Base-by-base conservation (phyloP, 257 asterid species). In the Thymus mandschuricus region DNA sequence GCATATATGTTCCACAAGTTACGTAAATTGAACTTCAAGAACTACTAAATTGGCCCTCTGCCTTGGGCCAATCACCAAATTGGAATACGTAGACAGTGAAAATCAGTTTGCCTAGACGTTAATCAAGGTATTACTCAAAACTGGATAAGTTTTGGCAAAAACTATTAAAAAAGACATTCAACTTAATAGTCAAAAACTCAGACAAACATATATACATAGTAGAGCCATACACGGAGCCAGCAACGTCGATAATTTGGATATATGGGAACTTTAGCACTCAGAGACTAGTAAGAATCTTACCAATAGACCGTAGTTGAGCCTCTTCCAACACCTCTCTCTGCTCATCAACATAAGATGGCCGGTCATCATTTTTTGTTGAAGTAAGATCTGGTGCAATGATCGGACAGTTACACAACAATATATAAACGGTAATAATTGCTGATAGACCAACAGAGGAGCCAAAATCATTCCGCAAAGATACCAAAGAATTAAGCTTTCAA, bases 271-370 rank as follows among this genome's bases (percentile, higher is more conserved):
- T 44, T 11, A 60, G 68, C 33, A 30, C 21, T 60, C 50, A 48
- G 38, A 46, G 75, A 65, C 52, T 35, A 68, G 64, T 58, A 68
- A 56, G 35, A 71, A 72, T 28, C 73, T 57, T 81, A 92, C 96
- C 97, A 71, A 90, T 52, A 71, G 89, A 78, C 73, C 82, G 87
- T 31, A 92, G 85, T 58, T 87, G 96, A 5, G 31, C 29, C 55
- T 85, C 88, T 79, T 82, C 88, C 78, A 92, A 80, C 76, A 84
- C 83, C 82, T 87, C 86, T 3, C 83, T 78, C 56, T 80, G 82
- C 38, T 88, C 85, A 15, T 85, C 84, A 51, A 90, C 81, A 64
- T 69, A 82, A 77, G 71, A 75, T 28, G 92, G 88, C 74, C 73
- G 81, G 46, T 75, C 83, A 63, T 78, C 74, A 75, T 76, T 70